Evolutionary conservation across 306 rosid species (phyloP).

Genomic region (Ormosia emarginata): DNA sequence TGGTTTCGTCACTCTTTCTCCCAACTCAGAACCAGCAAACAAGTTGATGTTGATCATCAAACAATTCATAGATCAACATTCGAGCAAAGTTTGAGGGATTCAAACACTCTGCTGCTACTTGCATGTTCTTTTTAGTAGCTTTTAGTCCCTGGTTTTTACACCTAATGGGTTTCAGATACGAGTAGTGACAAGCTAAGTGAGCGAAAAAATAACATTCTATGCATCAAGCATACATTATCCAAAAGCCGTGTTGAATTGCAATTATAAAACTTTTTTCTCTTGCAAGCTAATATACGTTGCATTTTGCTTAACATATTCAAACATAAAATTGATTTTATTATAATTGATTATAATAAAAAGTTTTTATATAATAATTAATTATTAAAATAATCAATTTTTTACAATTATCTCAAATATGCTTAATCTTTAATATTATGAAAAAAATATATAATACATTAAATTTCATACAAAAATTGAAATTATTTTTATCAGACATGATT

Average conservation of each 20-base stretch:
- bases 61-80: constrained; percentile 46
- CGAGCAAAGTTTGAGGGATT: not conserved
- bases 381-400: no score
- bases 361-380: no score
- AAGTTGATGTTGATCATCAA: constrained; percentile 53
- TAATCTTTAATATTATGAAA: no score
- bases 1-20: constrained; percentile 78
- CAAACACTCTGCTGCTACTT: not conserved
- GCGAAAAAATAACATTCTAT: not conserved
- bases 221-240: not conserved
- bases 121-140: not conserved
- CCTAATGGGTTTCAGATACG: no score
- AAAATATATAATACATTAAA: no score
- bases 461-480: no score
- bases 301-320: no score
- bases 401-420: no score
- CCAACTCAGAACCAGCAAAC: constrained; percentile 50
- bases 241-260: not conserved
- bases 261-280: not conserved
- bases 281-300: no score
- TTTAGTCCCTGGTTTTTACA: not conserved
- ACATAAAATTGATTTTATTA: no score
- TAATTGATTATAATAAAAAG: no score
- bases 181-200: not conserved
- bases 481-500: no score